Evolutionary conservation across 352 stramenopile species (phyloP), one percentile per base, ranked within the genome.

Genomic region (Thalassiosira pacifica): DNA sequence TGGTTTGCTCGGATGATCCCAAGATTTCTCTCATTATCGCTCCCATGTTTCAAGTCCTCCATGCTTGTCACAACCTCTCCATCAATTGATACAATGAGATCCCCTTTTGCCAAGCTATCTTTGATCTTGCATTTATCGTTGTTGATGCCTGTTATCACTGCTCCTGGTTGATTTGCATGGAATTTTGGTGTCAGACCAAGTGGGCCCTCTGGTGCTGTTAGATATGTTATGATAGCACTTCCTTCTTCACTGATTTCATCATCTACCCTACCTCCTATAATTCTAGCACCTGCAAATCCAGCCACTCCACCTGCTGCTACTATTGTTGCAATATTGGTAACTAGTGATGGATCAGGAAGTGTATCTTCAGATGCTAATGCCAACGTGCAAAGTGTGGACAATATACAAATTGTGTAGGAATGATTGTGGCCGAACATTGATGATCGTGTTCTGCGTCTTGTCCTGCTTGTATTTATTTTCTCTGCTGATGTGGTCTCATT

Each of bases 61-160:
- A 27, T 61, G 22, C 6, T 32, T 61, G 8, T 32, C 53, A 61
- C 53, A 32, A 31, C 19, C 6, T 61, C 31, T 32, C 53, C 53
- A 24, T 61, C 53, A 61, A 61, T 31, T 11, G 53, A 61, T 61
- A 61, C 53, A 32, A 61, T 61, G 53, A 61, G 53, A 61, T 61
- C 53, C 1, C 53, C 19, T 61, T 32, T 3, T 31, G 27, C 53
- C 19, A 61, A 19, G 27, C 31, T 19, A 61, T 61, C 19, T 61
- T 61, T 61, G 53, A 61, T 32, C 3, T 8, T 19, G 19, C 53
- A 61, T 61, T 27, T 27, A 1, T 61, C 22, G 31, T 18, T 61
- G 4, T n/a, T n/a, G n/a, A 61, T 61, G 3, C 10, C 31, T 27
- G 19, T 31, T 4, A 61, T 61, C 53, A 32, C 53, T 19, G n/a